Evolutionary conservation across 1,284 basidiomycete species (phyloP), one percentile per base, ranked within the genome.

Genomic region (Ceratobasidium sp.): DNA sequence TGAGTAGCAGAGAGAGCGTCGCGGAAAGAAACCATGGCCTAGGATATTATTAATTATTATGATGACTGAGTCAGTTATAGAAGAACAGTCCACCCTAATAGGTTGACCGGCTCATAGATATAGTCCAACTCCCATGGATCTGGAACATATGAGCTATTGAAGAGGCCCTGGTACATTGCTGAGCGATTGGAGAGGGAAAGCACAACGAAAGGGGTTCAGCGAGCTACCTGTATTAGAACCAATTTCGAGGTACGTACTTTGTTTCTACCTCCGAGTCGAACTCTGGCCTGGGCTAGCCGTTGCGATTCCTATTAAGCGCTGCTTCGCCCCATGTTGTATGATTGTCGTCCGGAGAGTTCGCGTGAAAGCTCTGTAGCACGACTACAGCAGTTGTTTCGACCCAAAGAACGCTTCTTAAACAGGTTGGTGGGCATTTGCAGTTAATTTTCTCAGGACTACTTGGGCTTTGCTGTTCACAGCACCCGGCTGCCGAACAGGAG

Each of bases 21-120:
- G 50, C 69, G n/a, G 69, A 26, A 28, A 15, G 59, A 59, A 59
- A 70, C 56, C 38, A 59, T 9, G 69, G 69, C 38, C 69, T 71
- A 33, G 33, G 33, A 33, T 33, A 33, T 56, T 12, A 26, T 13
- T 61, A 33, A 33, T 33, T 33, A 33, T 9, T 17, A 61, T 40
- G 4, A 42, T 12, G 20, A n/a, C 17, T 4, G 13, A 15, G 28
- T 46, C 33, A 20, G 7, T n/a, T 42, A 7, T 33, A 33, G 33
- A 33, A 33, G 33, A 33, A 42, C 33, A 3, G 23, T 12, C 57
- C 33, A 70, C 54, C 50, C 67, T 38, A 70, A 42, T 26, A 59
- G 23, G 40, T 70, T 70, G n/a, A 44, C 52, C 52, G 68, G 68
- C 40, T 70, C 68, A 20, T 28, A 20, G 40, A 70, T 70, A 52